Base-by-base conservation (phyloP, 352 stramenopile species). In the Phytophthora pseudosyringae region DNA sequence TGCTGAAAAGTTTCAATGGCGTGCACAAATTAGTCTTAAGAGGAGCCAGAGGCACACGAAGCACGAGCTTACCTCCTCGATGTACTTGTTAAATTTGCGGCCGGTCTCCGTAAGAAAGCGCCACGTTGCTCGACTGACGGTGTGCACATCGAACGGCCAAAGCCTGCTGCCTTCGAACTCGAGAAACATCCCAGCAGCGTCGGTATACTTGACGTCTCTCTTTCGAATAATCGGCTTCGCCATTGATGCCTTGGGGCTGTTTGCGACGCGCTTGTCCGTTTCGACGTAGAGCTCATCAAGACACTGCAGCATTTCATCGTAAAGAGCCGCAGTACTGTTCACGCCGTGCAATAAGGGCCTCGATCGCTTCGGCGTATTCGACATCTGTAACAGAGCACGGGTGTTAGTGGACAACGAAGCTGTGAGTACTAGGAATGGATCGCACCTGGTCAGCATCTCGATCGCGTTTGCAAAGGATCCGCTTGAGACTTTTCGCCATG, bases 401-500 rank as follows among this genome's bases (percentile, higher is more conserved):
- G 15, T 15, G 48, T 55, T 13, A 48, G 36, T 13, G 13, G 10
- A 39, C 8, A 18, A 8, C 12, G 4, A 46, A 21, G 21, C 21
- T 38, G n/a, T 35, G 26, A 25, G 13, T 48, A 9, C 16, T 15
- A 28, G n/a, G 5, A 7, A 2, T 13, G 47, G 6, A 8, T 26
- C 7, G 18, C 58, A 71, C 64, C 49, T 60, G 49, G 11, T 68
- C 50, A 29, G 41, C 32, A 29, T 36, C 58, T 33, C 64, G 39
- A 2, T 54, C 46, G n/a, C 68, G 71, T n/a, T 76, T 80, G 33
- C 15, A 35, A 7, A 81, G 54, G 21, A 78, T 69, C 16, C 59
- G 58, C 35, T 75, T 70, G 13, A 79, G 50, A 4, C 56, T 68
- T 25, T 76, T 79, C 3, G 67, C 73, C 53, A 78, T 69, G n/a